A percentile compares a stretch with the other conserved stretches of the same genome.
These are phyloP conservation scores for Termitomyces sp. DNA, from an alignment of 768 basidiomycete species.

Conservation along the genomic window DNA sequence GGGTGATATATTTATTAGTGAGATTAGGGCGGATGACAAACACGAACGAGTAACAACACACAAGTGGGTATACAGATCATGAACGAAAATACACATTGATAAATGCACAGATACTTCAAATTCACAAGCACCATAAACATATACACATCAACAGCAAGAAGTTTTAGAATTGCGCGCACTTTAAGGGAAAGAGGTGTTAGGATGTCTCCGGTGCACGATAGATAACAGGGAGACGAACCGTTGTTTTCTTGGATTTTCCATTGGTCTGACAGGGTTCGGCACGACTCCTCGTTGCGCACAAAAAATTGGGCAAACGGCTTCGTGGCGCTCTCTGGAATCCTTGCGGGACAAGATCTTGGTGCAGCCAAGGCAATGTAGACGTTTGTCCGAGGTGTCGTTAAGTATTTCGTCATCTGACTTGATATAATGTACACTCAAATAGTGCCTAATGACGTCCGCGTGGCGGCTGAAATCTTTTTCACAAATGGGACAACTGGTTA, in stretches of 20 bases:
- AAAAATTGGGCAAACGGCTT: constrained; percentile 5
- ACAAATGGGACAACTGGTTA: constrained; percentile 4
- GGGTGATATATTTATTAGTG: not conserved
- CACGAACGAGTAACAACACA: not conserved
- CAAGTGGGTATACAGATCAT: not conserved
- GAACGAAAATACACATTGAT: not conserved
- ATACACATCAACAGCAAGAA: not conserved
- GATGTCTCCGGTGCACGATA: not conserved
- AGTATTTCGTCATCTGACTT: constrained; percentile 7
- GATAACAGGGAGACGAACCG: not conserved
- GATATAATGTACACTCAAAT: constrained; percentile 1
- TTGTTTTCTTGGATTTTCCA: not conserved
- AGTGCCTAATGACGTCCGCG: constrained; percentile 11
- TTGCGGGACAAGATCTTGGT: constrained; percentile 12
- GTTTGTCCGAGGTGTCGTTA: constrained; percentile 5
- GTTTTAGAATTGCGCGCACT: not conserved
- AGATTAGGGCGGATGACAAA: not conserved
- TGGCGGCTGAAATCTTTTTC: constrained; percentile 3
- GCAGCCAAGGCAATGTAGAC: constrained; percentile 10
- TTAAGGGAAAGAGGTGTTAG: not conserved
- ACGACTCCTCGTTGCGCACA: not conserved
- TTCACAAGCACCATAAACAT: not conserved
- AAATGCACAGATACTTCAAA: not conserved
- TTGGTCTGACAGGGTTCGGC: not conserved
- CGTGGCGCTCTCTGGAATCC: constrained; percentile 12